These are phyloP conservation scores for Rhodotorula sp. DNA, from an alignment of 1,284 basidiomycete species.

Conservation along the genomic window DNA sequence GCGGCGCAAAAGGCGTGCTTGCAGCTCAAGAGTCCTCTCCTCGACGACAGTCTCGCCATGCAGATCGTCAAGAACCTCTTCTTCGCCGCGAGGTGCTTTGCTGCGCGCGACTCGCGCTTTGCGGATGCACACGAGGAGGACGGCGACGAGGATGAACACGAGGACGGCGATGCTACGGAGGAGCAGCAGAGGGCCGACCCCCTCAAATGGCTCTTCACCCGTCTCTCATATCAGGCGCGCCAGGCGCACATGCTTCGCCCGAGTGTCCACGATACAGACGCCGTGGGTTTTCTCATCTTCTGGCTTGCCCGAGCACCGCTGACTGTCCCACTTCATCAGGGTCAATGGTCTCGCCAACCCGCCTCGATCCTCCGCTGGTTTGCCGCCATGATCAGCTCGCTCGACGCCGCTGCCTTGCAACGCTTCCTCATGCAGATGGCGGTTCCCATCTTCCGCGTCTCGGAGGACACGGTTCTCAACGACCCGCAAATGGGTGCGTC, in stretches of 20 bases:
- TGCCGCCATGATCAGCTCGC: slow-evolving; percentile 77
- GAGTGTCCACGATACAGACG: slow-evolving; percentile 46
- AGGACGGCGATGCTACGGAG: slow-evolving; percentile 46
- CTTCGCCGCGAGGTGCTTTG: slow-evolving; percentile 83
- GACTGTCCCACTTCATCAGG: slow-evolving; percentile 46
- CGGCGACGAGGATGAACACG: slow-evolving; percentile 38
- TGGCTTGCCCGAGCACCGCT: not conserved
- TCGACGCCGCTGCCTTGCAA: slow-evolving; percentile 62
- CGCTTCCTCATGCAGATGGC: slow-evolving; percentile 79
- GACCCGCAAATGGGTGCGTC: slow-evolving; percentile 74
- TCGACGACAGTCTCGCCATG: slow-evolving; percentile 73
- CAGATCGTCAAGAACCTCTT: slow-evolving; percentile 94
- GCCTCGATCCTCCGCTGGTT: slow-evolving; percentile 86
- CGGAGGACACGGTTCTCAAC: slow-evolving; percentile 72
- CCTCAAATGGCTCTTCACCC: slow-evolving; percentile 89
- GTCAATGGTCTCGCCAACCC: slow-evolving; percentile 75
- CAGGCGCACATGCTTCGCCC: slow-evolving; percentile 53
- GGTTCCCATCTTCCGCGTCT: slow-evolving; percentile 79
- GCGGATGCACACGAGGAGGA: slow-evolving; percentile 44
- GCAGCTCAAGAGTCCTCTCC: slow-evolving; percentile 76
- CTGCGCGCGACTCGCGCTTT: slow-evolving; percentile 9
- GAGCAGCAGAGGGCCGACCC: slow-evolving; percentile 56
- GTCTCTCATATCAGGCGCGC: slow-evolving; percentile 79
- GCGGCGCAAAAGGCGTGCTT: slow-evolving; percentile 72
- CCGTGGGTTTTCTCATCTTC: slow-evolving; percentile 30